Base-by-base conservation (phyloP, 2,329 filamentous ascomycete genomes). In the Passalora sequoiae region DNA sequence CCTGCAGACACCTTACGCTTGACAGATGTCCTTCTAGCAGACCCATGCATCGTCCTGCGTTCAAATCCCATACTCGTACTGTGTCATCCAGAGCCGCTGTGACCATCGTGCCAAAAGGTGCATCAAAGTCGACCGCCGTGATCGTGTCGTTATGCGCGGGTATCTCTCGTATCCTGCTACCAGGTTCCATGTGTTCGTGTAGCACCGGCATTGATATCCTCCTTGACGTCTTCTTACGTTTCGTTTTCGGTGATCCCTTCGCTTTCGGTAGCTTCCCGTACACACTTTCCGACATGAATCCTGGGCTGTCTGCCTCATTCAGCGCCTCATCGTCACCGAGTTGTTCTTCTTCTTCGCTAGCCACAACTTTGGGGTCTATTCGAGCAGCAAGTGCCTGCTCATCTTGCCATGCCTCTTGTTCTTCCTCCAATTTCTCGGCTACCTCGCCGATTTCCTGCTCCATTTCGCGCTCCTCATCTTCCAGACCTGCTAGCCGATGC, bases 241-340 rank as follows among this genome's bases (percentile, higher is more conserved):
- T 76, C 31, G 72, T 72, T 52, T 74, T 68, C 17, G 73, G 71
- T 10, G 53, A 40, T 6, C 76, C 54, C 21, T 49, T 52, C n/a
- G 49, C 39, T 21, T 58, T 62, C 0, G 89, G 87, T 6, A 98
- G 71, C 67, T 96, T 96, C 55, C 94, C 86, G 65, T 97, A 98
- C 56, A 98, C 87, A 9, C 89, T 96, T 65, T 96, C 88, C 3
- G 92, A 96, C 92, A 97, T 97, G 71, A 97, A 98, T 1, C 77
- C 77, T 4, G 72, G 71, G 53, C 75, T 71, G 58, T 70, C 69
- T 28, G 45, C 47, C 4, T 36, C 68, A 45, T 67, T 64, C 28
- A 31, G 60, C 49, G 33, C 58, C 49, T 43, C 66, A 61, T 84
- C 68, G 53, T 76, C 47, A 67, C 78, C 65, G 51, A 74, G 49